Evolutionary conservation across 2,329 filamentous ascomycete species (phyloP).

Genomic region (Fusarium buharicum): DNA sequence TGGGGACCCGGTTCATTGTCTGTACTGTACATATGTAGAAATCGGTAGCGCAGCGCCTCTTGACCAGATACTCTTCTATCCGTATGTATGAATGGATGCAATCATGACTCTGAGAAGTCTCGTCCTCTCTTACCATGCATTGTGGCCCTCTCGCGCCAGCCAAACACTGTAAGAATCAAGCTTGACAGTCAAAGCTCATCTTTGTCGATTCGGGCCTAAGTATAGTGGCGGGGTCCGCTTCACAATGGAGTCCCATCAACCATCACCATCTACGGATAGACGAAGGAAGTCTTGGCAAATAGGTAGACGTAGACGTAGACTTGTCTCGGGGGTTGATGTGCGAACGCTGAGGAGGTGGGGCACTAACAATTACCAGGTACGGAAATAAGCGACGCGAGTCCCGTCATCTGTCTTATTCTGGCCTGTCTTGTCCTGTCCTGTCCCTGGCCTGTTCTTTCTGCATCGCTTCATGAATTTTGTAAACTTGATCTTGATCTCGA

Average conservation of each 20-base stretch:
- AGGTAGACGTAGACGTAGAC: slow-evolving; percentile 4
- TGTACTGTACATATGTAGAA: neutral
- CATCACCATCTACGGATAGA: neutral
- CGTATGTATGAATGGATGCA: slow-evolving; percentile 15
- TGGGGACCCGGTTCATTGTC: slow-evolving; percentile 4
- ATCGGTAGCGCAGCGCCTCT: slow-evolving; percentile 12
- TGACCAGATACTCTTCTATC: no score
- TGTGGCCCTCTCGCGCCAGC: slow-evolving; percentile 22
- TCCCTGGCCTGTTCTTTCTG: slow-evolving; percentile 11
- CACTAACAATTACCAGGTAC: slow-evolving; percentile 18
- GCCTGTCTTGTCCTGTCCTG: neutral
- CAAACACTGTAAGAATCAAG: slow-evolving; percentile 24
- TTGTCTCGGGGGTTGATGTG: neutral
- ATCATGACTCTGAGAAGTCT: neutral
- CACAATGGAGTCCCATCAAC: slow-evolving; percentile 24
- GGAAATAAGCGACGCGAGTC: neutral
- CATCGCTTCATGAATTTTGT: slow-evolving; percentile 6
- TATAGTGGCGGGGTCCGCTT: slow-evolving; percentile 34
- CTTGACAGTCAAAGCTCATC: slow-evolving; percentile 22
- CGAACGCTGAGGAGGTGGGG: slow-evolving; percentile 4
- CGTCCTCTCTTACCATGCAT: slow-evolving; percentile 3
- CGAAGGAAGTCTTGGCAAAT: slow-evolving; percentile 31
- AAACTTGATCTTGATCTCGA: slow-evolving; percentile 11
- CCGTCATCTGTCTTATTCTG: slow-evolving; percentile 20
- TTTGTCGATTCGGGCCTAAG: slow-evolving; percentile 38